These are phyloP conservation scores for Hypericum perforatum DNA, from an alignment of 345 rosid species.

Conservation along the genomic window DNA sequence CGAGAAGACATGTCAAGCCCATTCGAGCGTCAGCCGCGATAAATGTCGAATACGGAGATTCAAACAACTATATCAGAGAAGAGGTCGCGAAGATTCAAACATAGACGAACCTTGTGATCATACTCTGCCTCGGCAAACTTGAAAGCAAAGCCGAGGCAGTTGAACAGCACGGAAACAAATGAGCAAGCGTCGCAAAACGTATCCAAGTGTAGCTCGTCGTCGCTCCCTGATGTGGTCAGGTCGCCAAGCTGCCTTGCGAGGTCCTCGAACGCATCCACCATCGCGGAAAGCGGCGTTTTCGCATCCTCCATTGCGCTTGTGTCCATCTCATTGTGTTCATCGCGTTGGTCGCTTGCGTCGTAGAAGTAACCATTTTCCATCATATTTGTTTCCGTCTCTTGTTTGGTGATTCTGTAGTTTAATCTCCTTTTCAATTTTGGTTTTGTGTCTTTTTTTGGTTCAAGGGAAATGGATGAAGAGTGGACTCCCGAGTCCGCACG, in stretches of 20 bases:
- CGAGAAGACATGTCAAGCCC: no score
- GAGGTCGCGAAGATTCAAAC: background rate
- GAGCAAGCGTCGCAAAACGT: constrained; percentile 56
- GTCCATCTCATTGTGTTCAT: background rate
- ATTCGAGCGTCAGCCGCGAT: no score
- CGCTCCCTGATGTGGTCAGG: background rate
- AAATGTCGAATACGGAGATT: no score
- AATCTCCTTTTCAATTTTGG: no score
- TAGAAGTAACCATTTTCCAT: no score
- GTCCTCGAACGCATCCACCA: constrained; percentile 4
- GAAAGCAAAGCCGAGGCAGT: constrained; percentile 78
- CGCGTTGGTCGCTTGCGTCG: background rate
- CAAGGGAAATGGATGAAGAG: no score
- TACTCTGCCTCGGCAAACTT: constrained; percentile 83
- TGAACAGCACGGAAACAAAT: constrained; percentile 57
- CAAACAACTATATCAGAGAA: background rate
- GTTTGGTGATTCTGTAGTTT: no score
- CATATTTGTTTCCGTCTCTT: no score
- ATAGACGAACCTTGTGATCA: constrained; percentile 45
- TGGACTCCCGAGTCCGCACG: no score
- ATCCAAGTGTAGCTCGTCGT: constrained; percentile 25
- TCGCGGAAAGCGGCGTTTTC: background rate
- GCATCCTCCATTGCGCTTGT: background rate
- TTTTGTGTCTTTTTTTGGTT: no score
- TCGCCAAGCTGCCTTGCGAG: background rate